Conservation (phyloP, 2,329 filamentous ascomycete genomes). For the Thelonectria discophora region DNA sequence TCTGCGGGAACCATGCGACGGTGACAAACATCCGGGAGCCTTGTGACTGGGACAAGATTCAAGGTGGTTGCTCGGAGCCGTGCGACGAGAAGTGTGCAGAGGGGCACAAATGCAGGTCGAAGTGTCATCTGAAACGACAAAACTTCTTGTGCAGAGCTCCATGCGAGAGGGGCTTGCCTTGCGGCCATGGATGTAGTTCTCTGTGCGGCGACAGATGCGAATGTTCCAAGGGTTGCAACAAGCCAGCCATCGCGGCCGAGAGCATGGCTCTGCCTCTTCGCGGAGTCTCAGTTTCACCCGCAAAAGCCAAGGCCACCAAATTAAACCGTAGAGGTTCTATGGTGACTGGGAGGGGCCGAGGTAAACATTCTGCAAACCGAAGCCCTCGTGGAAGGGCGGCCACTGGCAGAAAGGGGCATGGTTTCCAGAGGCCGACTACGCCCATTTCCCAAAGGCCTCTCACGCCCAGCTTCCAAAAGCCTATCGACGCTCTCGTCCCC, state of each 20-base stretch:
- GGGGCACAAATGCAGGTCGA: conserved; percentile 33
- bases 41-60: conserved; percentile 58
- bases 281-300: background rate
- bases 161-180: conserved; percentile 30
- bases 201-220: conserved; percentile 30
- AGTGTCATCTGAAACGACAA: conserved; percentile 31
- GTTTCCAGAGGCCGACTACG: background rate
- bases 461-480: no score
- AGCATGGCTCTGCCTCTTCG: background rate
- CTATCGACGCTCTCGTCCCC: background rate
- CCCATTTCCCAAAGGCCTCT: no score
- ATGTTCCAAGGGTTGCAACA: conserved; percentile 27
- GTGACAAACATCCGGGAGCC: conserved; percentile 61
- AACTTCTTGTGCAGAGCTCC: conserved; percentile 44
- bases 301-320: background rate
- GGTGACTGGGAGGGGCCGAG: background rate
- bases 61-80: conserved; percentile 30
- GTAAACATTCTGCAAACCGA: background rate
- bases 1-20: conserved; percentile 67
- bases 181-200: conserved; percentile 33
- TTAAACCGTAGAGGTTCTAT: background rate
- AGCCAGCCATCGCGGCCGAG: conserved; percentile 7
- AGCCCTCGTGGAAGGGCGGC: background rate
- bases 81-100: conserved; percentile 31
- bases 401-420: no score